Evolutionary conservation across 2,329 filamentous ascomycete species (phyloP).

Genomic region (Scedosporium aurantiacum): DNA sequence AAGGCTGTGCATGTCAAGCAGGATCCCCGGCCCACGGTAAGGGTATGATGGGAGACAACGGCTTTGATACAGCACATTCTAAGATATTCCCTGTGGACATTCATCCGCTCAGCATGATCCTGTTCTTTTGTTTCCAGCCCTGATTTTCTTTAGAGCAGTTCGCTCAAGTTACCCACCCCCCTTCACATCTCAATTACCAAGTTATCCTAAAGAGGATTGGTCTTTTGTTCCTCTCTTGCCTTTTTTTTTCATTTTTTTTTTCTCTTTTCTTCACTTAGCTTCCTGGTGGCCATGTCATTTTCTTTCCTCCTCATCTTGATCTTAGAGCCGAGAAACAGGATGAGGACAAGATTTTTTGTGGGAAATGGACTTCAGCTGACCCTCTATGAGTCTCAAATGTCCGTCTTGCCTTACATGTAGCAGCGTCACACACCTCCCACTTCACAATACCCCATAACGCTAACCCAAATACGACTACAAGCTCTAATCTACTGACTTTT

Average conservation of each 20-base stretch:
- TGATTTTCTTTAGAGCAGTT: neutral
- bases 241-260: conserved; percentile 1
- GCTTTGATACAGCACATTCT: no score
- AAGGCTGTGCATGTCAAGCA: no score
- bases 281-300: neutral
- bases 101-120: neutral
- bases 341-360: neutral
- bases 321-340: neutral
- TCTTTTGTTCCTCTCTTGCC: neutral
- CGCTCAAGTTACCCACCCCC: neutral
- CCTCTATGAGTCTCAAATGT: neutral
- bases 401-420: neutral
- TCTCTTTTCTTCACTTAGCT: neutral
- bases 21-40: no score
- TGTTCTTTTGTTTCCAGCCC: neutral
- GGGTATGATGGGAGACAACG: no score
- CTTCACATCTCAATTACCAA: neutral
- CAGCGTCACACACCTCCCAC: neutral
- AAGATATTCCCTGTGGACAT: neutral
- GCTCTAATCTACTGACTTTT: neutral
- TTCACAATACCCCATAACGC: neutral
- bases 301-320: neutral
- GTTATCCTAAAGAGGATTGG: neutral
- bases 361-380: neutral
- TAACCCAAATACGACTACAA: neutral